Evolutionary conservation across 2,329 filamentous ascomycete genomes (phyloP), one percentile per base, ranked within the genome.

Genomic region (Trichophyton benhamiae): DNA sequence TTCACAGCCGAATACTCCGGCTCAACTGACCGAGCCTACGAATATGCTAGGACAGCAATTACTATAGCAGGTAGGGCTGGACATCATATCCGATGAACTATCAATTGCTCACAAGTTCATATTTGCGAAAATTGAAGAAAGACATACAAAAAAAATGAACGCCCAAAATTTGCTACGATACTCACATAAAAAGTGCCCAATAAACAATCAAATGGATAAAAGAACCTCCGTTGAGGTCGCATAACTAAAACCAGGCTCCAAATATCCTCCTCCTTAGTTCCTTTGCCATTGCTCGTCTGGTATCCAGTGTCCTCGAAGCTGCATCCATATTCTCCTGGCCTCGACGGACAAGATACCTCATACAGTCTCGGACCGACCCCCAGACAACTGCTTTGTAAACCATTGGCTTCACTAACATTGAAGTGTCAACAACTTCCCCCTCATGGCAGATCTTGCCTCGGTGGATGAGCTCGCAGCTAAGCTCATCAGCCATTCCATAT

Each of bases 351-450:
- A 87, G 72, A 71, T 87, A 95, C 76, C 89, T 87, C 66, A 95
- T 85, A 74, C 91, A 95, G 77, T 96, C 89, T 3, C 73, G 74
- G 66, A 81, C 78, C 3, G 73, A 78, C 0, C 81, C 82, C 81
- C 81, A 83, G 17, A 79, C 76, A 61, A 80, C 75, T 65, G 77
- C 79, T 71, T 84, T 83, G 68, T 79, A 80, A 5, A 78, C 77
- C 63, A 73, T 75, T 36, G 78, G 78, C n/a, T 69, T 66, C 57
- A 78, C 75, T 9, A 65, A 66, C 25, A 67, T 60, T 1, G 42
- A 60, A 36, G 22, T 68, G 36, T 67, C 67, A 30, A 66, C 62
- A 57, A 68, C 65, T 65, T 66, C 62, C 46, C 57, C 55, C 3
- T 53, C 63, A 49, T 36, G 22, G 20, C 30, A 41, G 13, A 59